Evolutionary conservation across 2,329 filamentous ascomycete species (phyloP), one percentile per base, ranked within the genome.

Genomic region (Rhinocladiella similis): DNA sequence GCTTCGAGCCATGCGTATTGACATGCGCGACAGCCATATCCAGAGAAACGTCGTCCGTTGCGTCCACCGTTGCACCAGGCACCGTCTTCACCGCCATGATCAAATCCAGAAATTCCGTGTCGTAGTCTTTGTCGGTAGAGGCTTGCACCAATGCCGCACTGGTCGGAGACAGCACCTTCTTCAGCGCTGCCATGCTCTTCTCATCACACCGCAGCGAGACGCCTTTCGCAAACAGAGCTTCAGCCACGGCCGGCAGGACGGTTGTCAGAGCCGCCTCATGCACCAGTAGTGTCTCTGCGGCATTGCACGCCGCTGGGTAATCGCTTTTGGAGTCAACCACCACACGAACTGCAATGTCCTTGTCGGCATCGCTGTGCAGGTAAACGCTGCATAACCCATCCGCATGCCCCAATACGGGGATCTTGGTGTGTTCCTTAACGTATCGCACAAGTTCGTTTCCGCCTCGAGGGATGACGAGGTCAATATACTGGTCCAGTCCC

Each of bases 261-360:
- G 83, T 87, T 33, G 73, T 69, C 2, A 96, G 78, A 0, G 86
- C 87, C 14, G 82, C 75, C 59, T 89, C 81, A 66, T 97, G 87
- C 3, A 97, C 88, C 16, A 99, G 83, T 9, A 99, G 81, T 1
- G 91, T 95, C 75, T 99, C 94, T n/a, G 92, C 76, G 41, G 89
- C 86, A 76, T 99, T 99, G 80, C 94, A 99, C 13, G 93, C 94
- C 36, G 94, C 94, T 1, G 93, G 91, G 69, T 99, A 99, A 72
- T 88, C 89, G 22, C 89, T 91, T 76, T 99, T 99, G 46, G 93
- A 89, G 75, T 99, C 94, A 53, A 96, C 80, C 47, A 97, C 78
- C 53, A 96, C 88, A 60, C 84, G 84, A 18, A 83, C 81, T 12
- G 91, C 90, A 75, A 90, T 87, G 42, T 81, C 76, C 38, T 80